phyloP scores from a whole-genome alignment of 2,329 filamentous ascomycete species.

The Metarhizium rileyi region DNA sequence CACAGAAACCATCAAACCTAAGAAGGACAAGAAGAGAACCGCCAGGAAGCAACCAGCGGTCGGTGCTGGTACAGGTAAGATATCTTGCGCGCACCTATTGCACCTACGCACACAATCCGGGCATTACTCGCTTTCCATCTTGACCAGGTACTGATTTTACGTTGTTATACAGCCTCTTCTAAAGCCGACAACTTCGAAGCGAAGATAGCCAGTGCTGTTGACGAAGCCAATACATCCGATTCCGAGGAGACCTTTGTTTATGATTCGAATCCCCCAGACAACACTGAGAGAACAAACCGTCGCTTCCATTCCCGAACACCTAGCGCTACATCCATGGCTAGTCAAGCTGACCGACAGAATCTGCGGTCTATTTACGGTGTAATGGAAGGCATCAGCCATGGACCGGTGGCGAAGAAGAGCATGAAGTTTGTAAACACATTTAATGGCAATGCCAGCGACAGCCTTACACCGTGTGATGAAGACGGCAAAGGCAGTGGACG shows the following conservation, averaged over 20 bases:
- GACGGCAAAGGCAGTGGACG: conserved; percentile 55
- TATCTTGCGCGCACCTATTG: not conserved
- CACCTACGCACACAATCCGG: not conserved
- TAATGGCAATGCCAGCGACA: conserved; percentile 47
- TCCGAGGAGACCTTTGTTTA: conserved; percentile 99
- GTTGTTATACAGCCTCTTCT: conserved; percentile 55
- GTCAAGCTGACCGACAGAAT: conserved; percentile 52
- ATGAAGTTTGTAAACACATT: conserved; percentile 93
- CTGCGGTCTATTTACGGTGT: conserved; percentile 58
- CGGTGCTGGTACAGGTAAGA: conserved; percentile 63
- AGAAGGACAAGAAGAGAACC: conserved; percentile 80
- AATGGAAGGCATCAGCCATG: conserved; percentile 45
- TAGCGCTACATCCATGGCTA: conserved; percentile 77
- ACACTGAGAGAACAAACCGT: conserved; percentile 46
- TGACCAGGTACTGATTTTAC: not conserved
- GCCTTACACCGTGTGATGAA: conserved; percentile 48
- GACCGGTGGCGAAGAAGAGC: conserved; percentile 58
- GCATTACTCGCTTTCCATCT: not conserved
- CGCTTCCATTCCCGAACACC: conserved; percentile 90
- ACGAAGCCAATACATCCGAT: conserved; percentile 92
- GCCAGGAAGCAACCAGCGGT: conserved; percentile 65
- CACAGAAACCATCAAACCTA: conserved; percentile 90
- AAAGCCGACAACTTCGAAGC: conserved; percentile 98
- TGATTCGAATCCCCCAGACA: conserved; percentile 84
- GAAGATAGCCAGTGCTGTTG: conserved; percentile 89